phyloP scores from a whole-genome alignment of 129 eudicot species.

The Kitagawia praeruptora region DNA sequence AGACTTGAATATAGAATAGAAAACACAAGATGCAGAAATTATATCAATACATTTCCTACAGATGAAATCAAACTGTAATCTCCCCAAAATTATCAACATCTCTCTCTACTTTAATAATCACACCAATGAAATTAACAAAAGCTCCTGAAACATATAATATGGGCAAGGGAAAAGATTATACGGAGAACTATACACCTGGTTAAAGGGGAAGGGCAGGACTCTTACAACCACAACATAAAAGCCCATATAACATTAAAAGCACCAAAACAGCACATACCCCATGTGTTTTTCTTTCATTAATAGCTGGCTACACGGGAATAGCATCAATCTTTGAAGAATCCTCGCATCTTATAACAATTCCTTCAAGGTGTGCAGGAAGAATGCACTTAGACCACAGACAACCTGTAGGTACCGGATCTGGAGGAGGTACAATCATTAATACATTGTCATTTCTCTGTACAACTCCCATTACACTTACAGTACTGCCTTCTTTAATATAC shows the following conservation, averaged over 20 bases:
- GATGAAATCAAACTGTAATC: not conserved
- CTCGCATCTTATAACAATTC: slow-evolving; percentile 9
- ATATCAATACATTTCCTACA: not conserved
- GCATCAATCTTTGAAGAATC: slow-evolving; percentile 5
- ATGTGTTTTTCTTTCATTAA: not conserved
- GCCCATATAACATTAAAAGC: not conserved
- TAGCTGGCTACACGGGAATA: slow-evolving; percentile 5
- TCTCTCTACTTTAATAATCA: not conserved
- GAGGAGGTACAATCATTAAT: slow-evolving; percentile 6
- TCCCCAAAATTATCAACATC: not conserved
- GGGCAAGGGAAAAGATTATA: not conserved
- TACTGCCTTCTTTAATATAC: slow-evolving; percentile 14
- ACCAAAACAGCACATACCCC: not conserved
- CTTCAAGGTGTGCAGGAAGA: slow-evolving; percentile 10
- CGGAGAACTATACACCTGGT: slow-evolving; percentile 9
- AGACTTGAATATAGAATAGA: not conserved
- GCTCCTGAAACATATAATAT: not conserved
- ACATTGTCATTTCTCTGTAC: slow-evolving; percentile 9
- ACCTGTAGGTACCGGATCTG: slow-evolving; percentile 7
- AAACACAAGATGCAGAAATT: not conserved
- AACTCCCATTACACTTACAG: slow-evolving; percentile 12
- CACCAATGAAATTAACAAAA: not conserved
- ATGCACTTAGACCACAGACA: slow-evolving; percentile 9
- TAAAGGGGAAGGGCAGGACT: not conserved
- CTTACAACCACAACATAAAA: not conserved